A percentile compares a stretch with the other conserved stretches of the same genome.
phyloP scores from a whole-genome alignment of 2,329 filamentous ascomycete genomes.

The Aspergillus persii region DNA sequence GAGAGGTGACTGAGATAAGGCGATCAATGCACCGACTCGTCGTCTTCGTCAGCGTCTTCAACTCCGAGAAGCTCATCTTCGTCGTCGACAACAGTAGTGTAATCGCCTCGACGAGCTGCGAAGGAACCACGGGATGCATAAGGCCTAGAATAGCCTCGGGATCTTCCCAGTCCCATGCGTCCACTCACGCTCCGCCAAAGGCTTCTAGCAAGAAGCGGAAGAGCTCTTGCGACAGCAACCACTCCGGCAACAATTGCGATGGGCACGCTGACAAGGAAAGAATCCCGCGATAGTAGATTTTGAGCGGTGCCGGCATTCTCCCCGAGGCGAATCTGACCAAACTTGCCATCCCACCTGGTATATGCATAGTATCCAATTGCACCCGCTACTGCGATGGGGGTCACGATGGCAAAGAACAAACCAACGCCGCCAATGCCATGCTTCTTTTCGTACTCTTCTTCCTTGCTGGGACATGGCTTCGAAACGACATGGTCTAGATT shows the following conservation, averaged over 20 bases:
- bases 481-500: constrained; percentile 68
- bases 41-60: constrained; percentile 90
- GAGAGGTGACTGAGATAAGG: not conserved
- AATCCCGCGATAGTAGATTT: constrained; percentile 63
- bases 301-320: constrained; percentile 49
- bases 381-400: constrained; percentile 70
- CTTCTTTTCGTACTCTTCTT: constrained; percentile 76
- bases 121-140: constrained; percentile 91
- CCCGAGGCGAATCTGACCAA: constrained; percentile 87
- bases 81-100: constrained; percentile 83
- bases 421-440: constrained; percentile 67
- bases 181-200: constrained; percentile 66
- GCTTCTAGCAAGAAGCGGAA: constrained; percentile 70
- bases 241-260: constrained; percentile 78
- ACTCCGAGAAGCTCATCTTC: constrained; percentile 85
- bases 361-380: constrained; percentile 81
- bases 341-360: constrained; percentile 81
- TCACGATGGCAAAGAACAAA: constrained; percentile 80
- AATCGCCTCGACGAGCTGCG: constrained; percentile 81
- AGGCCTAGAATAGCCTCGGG: constrained; percentile 57
- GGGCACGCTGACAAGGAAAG: constrained; percentile 77
- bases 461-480: constrained; percentile 71
- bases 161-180: constrained; percentile 46
- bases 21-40: constrained; percentile 25
- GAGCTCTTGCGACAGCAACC: constrained; percentile 67